Percentiles rank a stretch among this genome's conserved stretches.
phyloP scores from a whole-genome alignment of 345 rosid genomes.

The Aethionema arabicum region DNA sequence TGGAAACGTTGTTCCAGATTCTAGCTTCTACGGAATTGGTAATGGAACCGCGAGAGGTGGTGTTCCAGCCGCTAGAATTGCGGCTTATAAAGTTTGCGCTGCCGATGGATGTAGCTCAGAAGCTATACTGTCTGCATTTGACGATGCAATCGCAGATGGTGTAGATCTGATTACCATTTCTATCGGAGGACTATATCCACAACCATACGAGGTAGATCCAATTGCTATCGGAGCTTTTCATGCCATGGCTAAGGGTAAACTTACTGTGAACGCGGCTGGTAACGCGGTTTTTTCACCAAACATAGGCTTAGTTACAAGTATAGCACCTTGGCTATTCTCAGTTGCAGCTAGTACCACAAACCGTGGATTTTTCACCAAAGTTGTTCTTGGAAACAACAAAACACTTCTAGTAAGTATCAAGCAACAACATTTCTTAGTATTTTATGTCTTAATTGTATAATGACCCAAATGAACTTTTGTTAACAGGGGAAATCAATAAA shows the following conservation, averaged over 20 bases:
- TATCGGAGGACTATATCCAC: neutral
- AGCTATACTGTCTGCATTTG: constrained; percentile 41
- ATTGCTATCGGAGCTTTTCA: constrained; percentile 53
- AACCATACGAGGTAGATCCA: neutral
- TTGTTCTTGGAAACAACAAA: constrained; percentile 44
- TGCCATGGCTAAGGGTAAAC: constrained; percentile 46
- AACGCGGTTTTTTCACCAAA: constrained; percentile 40
- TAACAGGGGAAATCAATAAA: constrained; percentile 33
- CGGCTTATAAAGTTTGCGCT: constrained; percentile 43
- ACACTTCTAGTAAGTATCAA: constrained; percentile 41
- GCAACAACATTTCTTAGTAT: neutral
- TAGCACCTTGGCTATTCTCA: constrained; percentile 50
- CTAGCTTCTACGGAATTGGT: constrained; percentile 46
- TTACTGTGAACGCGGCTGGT: constrained; percentile 44
- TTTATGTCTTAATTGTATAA: neutral
- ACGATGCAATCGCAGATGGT: constrained; percentile 51
- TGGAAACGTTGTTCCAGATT: constrained; percentile 38
- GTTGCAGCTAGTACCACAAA: constrained; percentile 52
- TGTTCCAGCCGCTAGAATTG: constrained; percentile 49
- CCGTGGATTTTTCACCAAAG: constrained; percentile 37
- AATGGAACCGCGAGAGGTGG: constrained; percentile 50
- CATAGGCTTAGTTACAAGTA: neutral
- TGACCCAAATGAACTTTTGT: no score
- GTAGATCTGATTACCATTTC: constrained; percentile 43
- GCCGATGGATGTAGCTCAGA: neutral